Evolutionary conservation across 1,139 yeast genomes (phyloP).

Genomic region (Scheffersomyces segobiensis): DNA sequence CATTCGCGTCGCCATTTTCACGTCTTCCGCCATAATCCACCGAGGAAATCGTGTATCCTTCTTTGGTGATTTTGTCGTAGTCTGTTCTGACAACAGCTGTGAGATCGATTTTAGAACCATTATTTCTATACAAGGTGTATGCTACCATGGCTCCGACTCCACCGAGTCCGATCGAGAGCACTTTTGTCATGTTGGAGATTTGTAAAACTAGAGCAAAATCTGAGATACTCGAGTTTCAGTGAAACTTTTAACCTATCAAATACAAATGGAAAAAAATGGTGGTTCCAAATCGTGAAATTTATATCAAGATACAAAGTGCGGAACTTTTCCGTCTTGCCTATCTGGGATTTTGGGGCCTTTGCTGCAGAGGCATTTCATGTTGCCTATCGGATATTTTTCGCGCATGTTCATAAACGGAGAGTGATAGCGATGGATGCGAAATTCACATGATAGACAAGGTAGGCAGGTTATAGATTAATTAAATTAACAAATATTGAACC

Average conservation of each 20-base stretch:
- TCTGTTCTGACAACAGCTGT: conserved; percentile 36
- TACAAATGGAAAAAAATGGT: not conserved
- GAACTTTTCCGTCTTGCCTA: not conserved
- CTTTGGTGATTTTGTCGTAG: conserved; percentile 23
- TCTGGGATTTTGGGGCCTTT: not conserved
- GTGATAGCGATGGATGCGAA: not conserved
- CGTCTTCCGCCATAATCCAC: conserved; percentile 25
- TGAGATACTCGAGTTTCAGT: not conserved
- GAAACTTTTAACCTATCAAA: no score
- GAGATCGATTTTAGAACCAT: conserved; percentile 38
- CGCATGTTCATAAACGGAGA: not conserved
- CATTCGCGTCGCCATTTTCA: conserved; percentile 14
- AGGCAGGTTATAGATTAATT: no score
- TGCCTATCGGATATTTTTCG: not conserved
- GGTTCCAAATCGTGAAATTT: not conserved
- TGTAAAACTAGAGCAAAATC: not conserved
- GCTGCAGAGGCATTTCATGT: not conserved
- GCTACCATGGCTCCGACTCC: conserved; percentile 78
- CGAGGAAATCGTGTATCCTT: conserved; percentile 33
- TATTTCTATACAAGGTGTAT: conserved; percentile 48
- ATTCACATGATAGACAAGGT: not conserved
- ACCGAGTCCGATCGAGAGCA: conserved; percentile 65
- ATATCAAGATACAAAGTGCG: not conserved
- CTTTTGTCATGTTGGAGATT: conserved; percentile 20
- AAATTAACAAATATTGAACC: no score